Percentiles rank a stretch among this genome's conserved stretches.
Conservation (phyloP, 164 flowering plant genomes). For the Magnolia changhungtana region DNA sequence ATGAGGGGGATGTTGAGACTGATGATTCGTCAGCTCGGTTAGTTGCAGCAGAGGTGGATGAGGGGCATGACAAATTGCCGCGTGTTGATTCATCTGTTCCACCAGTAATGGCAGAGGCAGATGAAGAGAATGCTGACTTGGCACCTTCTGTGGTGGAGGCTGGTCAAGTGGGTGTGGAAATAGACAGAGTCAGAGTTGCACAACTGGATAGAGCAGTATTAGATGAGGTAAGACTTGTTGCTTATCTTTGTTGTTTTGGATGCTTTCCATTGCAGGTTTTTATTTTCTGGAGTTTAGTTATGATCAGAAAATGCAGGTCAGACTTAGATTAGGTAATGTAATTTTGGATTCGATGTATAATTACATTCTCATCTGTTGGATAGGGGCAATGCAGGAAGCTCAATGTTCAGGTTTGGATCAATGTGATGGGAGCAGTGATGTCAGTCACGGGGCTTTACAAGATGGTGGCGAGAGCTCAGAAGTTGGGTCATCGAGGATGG, state of each 20-base stretch:
- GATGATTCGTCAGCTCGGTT: conserved; percentile 1
- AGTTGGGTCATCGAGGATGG: conserved; percentile 10
- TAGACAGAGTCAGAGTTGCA: not conserved
- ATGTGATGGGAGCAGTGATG: conserved; percentile 20
- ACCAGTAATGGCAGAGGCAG: not conserved
- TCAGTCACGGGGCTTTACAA: conserved; percentile 3
- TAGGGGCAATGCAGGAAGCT: conserved; percentile 98
- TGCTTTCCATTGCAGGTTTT: not conserved
- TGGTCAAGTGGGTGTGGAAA: conserved; percentile 13
- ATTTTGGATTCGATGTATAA: conserved; percentile 46
- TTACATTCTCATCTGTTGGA: conserved; percentile 77
- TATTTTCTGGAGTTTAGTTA: not conserved
- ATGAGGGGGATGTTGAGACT: conserved; percentile 10
- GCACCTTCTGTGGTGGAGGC: conserved; percentile 6
- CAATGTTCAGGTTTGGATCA: conserved; percentile 41
- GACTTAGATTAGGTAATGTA: conserved; percentile 11
- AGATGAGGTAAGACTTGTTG: conserved; percentile 64
- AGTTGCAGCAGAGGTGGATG: not conserved
- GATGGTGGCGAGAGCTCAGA: not conserved
- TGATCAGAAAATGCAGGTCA: not conserved
- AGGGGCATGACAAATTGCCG: not conserved
- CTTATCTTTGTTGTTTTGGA: conserved; percentile 33
- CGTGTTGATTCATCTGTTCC: conserved; percentile 8
- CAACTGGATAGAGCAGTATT: not conserved
- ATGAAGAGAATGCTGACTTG: conserved; percentile 12